phyloP scores from a whole-genome alignment of 257 asterid species.

The Thymus quinquecostatus region DNA sequence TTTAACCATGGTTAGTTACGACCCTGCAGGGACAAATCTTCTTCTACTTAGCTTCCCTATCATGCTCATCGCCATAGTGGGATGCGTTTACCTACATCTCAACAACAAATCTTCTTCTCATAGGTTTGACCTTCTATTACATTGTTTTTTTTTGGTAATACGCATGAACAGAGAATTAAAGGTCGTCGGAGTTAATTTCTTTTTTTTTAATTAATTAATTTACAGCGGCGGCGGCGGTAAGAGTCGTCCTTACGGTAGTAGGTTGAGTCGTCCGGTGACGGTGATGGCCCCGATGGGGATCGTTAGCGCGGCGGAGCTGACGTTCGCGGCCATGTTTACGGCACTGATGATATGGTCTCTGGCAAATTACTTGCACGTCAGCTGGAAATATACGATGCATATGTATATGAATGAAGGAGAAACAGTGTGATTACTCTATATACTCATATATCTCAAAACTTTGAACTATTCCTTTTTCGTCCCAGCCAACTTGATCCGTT shows the following conservation, averaged over 20 bases:
- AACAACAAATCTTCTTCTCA: conserved; percentile 37
- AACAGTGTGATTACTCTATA: conserved; percentile 39
- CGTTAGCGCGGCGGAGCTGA: conserved; percentile 43
- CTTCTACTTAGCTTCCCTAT: conserved; percentile 51
- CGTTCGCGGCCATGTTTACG: conserved; percentile 48
- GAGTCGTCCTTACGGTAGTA: conserved; percentile 10
- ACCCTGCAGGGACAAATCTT: conserved; percentile 52
- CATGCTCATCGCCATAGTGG: conserved; percentile 52
- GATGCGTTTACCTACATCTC: conserved; percentile 54
- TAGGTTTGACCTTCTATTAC: conserved; percentile 30
- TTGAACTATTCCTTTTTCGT: no score
- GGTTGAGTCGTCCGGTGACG: conserved; percentile 42
- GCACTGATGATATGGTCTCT: conserved; percentile 62
- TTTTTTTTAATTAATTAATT: no score
- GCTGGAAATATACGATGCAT: conserved; percentile 42
- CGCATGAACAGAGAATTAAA: not conserved
- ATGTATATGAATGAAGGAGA: conserved; percentile 41
- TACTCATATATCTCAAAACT: no score
- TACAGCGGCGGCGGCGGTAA: conserved; percentile 29
- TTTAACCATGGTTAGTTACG: no score
- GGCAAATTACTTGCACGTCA: conserved; percentile 41
- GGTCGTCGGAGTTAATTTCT: no score
- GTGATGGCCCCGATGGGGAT: conserved; percentile 57
- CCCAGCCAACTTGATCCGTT: no score
- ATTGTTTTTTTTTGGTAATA: not conserved